phyloP scores from a whole-genome alignment of 73 alveolate genomes.

The Tetrahymena thermophila region DNA sequence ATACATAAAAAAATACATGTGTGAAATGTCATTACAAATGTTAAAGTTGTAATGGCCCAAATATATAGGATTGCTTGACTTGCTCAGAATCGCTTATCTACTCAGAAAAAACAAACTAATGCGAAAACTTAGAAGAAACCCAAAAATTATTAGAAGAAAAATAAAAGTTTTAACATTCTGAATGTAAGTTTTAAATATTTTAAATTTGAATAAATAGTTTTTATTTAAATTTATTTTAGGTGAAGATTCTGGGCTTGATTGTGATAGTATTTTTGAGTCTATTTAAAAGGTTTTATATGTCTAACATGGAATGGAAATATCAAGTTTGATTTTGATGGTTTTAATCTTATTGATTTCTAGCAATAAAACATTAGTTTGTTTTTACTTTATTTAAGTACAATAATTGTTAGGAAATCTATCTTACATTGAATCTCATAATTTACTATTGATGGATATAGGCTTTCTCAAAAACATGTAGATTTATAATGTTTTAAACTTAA shows the following conservation, averaged over 20 bases:
- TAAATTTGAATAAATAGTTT: background rate
- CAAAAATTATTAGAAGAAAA: background rate
- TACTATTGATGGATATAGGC: background rate
- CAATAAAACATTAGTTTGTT: background rate
- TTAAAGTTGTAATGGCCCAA: background rate
- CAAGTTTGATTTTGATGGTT: background rate
- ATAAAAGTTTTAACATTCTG: background rate
- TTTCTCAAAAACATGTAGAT: background rate
- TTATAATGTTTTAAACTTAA: background rate
- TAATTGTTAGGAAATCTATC: background rate
- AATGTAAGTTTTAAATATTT: background rate
- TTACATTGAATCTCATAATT: background rate
- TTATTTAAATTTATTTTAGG: background rate
- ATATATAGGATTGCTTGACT: background rate
- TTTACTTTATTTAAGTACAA: background rate
- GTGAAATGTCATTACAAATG: background rate
- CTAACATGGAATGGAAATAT: background rate
- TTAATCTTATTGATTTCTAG: background rate
- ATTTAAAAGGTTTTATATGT: background rate
- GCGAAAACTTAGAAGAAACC: background rate
- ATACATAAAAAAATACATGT: background rate
- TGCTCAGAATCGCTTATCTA: background rate
- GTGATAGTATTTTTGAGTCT: background rate
- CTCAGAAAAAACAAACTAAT: background rate
- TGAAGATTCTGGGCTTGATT: background rate